Evolutionary conservation across 2,329 filamentous ascomycete genomes (phyloP).

Genomic region (Microdochium nivale): DNA sequence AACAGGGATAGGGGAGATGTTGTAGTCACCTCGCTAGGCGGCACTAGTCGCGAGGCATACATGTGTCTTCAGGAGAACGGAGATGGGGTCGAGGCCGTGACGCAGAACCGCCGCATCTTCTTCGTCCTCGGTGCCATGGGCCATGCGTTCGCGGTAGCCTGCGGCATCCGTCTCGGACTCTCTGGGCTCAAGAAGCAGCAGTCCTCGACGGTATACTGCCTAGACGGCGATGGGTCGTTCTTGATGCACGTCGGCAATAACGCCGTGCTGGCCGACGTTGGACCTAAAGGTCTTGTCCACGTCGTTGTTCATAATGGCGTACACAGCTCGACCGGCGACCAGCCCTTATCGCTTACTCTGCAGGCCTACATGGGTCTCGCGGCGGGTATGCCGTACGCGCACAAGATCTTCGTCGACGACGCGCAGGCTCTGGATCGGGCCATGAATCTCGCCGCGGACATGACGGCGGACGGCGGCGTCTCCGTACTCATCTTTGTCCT

Average conservation of each 20-base stretch:
- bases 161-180: background rate
- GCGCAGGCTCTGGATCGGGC: background rate
- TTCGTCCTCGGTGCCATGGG: constrained; percentile 1
- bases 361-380: background rate
- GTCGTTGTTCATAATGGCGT: constrained; percentile 3
- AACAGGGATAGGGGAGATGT: background rate
- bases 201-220: background rate
- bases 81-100: background rate
- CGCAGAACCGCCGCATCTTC: background rate
- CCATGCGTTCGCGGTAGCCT: background rate
- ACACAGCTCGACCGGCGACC: constrained; percentile 2
- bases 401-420: constrained; percentile 3
- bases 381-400: background rate
- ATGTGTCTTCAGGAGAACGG: constrained; percentile 1
- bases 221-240: constrained; percentile 3
- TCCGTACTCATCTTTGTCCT: background rate
- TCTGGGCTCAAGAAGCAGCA: background rate
- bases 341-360: background rate
- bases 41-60: constrained; percentile 3
- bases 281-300: background rate
- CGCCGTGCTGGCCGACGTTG: constrained; percentile 2
- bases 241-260: constrained; percentile 3
- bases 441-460: background rate
- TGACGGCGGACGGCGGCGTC: background rate
- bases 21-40: constrained; percentile 1